phyloP scores from a whole-genome alignment of 1,139 yeast species.

The Suhomyces maxii region DNA sequence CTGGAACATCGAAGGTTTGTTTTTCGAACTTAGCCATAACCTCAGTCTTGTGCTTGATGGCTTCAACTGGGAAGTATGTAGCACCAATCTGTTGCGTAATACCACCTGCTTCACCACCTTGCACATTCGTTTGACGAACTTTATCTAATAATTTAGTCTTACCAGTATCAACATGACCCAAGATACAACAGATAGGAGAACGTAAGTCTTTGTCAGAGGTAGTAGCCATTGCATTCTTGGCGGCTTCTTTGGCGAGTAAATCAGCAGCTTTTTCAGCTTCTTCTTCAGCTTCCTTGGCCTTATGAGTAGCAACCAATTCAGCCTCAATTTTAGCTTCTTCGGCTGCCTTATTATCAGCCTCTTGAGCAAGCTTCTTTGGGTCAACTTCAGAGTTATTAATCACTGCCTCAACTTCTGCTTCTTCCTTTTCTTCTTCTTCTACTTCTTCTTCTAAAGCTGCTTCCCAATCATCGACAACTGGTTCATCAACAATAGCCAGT shows the following conservation, averaged over 20 bases:
- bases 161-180: constrained; percentile 99
- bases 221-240: constrained; percentile 16
- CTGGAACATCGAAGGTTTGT: constrained; percentile 91
- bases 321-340: constrained; percentile 18
- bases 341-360: constrained; percentile 9
- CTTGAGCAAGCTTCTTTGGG: constrained; percentile 20
- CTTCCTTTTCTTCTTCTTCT: constrained; percentile 20
- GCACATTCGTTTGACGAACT: constrained; percentile 97
- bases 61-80: constrained; percentile 96
- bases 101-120: constrained; percentile 99
- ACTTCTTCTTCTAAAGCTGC: constrained; percentile 32
- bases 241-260: constrained; percentile 28
- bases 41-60: constrained; percentile 86
- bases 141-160: constrained; percentile 94
- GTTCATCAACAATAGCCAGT: constrained; percentile 53
- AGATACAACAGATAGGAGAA: constrained; percentile 97
- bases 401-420: constrained; percentile 25
- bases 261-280: constrained; percentile 26
- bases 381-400: constrained; percentile 30
- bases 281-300: constrained; percentile 19
- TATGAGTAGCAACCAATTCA: constrained; percentile 19
- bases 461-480: constrained; percentile 48
- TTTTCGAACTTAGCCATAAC: constrained; percentile 88
- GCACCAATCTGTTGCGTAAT: constrained; percentile 99
- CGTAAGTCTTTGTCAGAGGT: constrained; percentile 60